phyloP scores from a whole-genome alignment of 2,329 filamentous ascomycete species.

The Talaromyces sp. region DNA sequence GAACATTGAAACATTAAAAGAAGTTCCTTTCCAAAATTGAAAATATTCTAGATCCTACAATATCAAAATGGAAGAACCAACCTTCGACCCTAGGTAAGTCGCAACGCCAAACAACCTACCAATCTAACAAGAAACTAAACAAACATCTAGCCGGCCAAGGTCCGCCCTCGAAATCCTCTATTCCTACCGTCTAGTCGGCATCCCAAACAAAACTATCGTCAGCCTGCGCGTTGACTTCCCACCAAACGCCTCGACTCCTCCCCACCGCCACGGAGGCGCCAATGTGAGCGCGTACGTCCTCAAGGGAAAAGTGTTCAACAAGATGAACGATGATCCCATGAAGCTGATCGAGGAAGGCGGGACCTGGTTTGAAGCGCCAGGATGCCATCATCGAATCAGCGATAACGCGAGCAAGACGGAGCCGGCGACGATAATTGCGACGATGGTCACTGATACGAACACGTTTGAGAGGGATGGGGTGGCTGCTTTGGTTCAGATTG shows the following conservation, averaged over 20 bases:
- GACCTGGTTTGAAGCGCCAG: background rate
- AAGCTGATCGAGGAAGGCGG: background rate
- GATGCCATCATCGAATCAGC: background rate
- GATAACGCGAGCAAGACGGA: background rate
- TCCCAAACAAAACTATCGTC: background rate
- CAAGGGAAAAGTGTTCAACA: background rate
- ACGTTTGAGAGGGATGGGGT: background rate
- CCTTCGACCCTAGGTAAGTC: background rate
- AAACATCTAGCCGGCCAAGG: background rate
- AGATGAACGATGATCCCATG: background rate
- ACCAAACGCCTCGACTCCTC: background rate
- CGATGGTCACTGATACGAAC: background rate
- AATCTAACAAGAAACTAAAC: background rate
- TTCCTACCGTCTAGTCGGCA: background rate
- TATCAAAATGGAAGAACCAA: background rate
- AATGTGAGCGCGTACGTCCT: background rate
- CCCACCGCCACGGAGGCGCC: background rate
- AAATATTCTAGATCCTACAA: no score
- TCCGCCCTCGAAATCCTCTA: background rate
- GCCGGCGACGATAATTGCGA: background rate
- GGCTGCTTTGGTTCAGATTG: background rate
- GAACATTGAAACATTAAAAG: background rate
- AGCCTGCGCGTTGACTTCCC: background rate
- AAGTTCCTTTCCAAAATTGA: no score
- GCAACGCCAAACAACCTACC: background rate